Percentiles rank a stretch among this genome's conserved stretches.
Evolutionary conservation across 257 asterid genomes (phyloP).

Genomic region (Forsythia suspensa): DNA sequence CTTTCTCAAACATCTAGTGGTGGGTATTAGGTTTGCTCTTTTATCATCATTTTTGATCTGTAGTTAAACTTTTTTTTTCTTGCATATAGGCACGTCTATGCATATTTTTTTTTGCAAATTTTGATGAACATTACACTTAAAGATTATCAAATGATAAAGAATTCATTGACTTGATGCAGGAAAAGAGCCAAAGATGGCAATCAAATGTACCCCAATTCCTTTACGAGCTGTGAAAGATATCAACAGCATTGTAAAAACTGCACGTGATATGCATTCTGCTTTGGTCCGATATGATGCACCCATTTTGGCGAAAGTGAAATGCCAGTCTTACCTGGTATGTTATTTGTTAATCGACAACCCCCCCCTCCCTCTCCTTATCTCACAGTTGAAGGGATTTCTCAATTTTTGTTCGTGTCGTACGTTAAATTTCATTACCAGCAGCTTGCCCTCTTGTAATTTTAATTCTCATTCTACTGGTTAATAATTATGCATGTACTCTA

Average conservation of each 20-base stretch:
- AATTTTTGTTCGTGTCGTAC: not conserved
- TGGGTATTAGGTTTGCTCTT: not conserved
- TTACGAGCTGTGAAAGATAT: not conserved
- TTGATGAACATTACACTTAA: not conserved
- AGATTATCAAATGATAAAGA: not conserved
- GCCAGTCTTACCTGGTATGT: slow-evolving; percentile 37
- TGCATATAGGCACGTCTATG: not conserved
- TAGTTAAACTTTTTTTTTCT: not conserved
- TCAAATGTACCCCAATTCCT: not conserved
- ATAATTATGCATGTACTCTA: not conserved
- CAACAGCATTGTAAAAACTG: slow-evolving; percentile 12
- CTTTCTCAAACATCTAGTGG: not conserved
- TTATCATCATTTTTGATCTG: not conserved
- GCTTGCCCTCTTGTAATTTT: not conserved
- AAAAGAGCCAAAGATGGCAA: slow-evolving; percentile 3
- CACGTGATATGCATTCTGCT: slow-evolving; percentile 11
- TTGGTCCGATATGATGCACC: not conserved
- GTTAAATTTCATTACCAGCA: not conserved
- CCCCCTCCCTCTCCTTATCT: not conserved
- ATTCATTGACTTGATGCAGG: slow-evolving; percentile 24
- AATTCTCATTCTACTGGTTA: not conserved
- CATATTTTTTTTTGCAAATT: not conserved
- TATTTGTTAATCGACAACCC: not conserved
- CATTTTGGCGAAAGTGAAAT: slow-evolving; percentile 34
- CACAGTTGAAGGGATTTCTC: not conserved